Evolutionary conservation across 2,329 filamentous ascomycete species (phyloP), one percentile per base, ranked within the genome.

Genomic region (Blastomyces emzantsi): DNA sequence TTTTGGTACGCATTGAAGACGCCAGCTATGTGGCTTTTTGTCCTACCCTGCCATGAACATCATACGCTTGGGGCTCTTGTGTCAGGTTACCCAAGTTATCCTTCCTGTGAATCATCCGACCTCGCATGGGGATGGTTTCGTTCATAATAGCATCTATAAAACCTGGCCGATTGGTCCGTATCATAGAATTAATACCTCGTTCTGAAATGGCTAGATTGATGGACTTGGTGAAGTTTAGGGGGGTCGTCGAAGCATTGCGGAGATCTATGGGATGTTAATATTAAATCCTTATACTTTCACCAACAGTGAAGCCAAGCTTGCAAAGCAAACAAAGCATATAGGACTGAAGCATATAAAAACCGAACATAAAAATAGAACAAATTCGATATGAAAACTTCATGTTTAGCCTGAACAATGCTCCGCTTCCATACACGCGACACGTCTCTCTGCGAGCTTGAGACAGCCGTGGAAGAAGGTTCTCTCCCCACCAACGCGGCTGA

Each of bases 161-260:
- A 2, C 81, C 82, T 2, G 85, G 78, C 41, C 87, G 83, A 33
- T 85, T 84, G 1, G 90, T 85, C 69, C 89, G 81, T 61, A 85
- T 84, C 77, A 99, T 87, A 28, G 93, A 90, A 74, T 94, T 90
- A 74, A 97, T 92, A 41, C 94, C 94, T 64, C 94, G 87, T 74
- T 97, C 92, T 0, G 94, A 97, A 0, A 99, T 81, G 28, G 94
- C 93, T 63, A 99, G 79, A 73, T 99, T 99, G 80, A 99, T 99
- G n/a, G 94, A 97, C 75, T 92, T 96, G 65, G 92, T 96, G 73
- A 97, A 97, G 76, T 97, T 97, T 66, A 97, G 82, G 2, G 93
- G 92, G 39, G 87, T 86, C 0, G 90, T 96, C 2, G 85, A 83
- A 2, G 89, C 87, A 73, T 95, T 87, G 51, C 94, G 87, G 59